These are phyloP conservation scores for Serendipita sp. DNA, from an alignment of 768 basidiomycete genomes.

Conservation along the genomic window DNA sequence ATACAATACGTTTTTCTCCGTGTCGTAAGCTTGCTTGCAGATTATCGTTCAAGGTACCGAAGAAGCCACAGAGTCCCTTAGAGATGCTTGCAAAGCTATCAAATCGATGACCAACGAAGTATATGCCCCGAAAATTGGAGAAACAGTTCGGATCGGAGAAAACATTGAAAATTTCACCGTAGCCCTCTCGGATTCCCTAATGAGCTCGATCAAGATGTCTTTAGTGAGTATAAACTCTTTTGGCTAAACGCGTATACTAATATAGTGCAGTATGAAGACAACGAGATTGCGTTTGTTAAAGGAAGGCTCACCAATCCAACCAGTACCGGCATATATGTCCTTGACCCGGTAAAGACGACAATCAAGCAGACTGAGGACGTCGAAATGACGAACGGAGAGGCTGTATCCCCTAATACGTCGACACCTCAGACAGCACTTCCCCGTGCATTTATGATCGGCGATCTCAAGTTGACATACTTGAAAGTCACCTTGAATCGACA, in stretches of 20 bases:
- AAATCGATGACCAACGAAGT: slow-evolving; percentile 89
- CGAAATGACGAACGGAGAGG: slow-evolving; percentile 4
- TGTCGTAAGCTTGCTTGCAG: slow-evolving; percentile 27
- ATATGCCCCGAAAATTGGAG: slow-evolving; percentile 58
- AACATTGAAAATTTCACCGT: slow-evolving; percentile 91
- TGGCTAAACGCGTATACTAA: slow-evolving; percentile 2
- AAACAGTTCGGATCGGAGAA: slow-evolving; percentile 82
- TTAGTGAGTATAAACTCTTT: slow-evolving; percentile 38
- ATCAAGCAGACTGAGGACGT: neutral
- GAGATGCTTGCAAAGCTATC: slow-evolving; percentile 68
- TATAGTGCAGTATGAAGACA: slow-evolving; percentile 74
- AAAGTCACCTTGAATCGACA: slow-evolving; percentile 63
- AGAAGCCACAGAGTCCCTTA: slow-evolving; percentile 51
- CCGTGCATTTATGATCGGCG: slow-evolving; percentile 92
- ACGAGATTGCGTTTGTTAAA: slow-evolving; percentile 84
- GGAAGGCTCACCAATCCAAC: slow-evolving; percentile 77
- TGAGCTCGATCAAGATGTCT: slow-evolving; percentile 70
- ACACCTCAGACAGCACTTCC: slow-evolving; percentile 33
- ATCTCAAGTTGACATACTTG: slow-evolving; percentile 79
- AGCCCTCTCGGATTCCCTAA: slow-evolving; percentile 77
- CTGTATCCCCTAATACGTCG: slow-evolving; percentile 15
- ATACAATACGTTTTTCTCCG: neutral
- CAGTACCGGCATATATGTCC: slow-evolving; percentile 74
- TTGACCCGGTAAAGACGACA: slow-evolving; percentile 43
- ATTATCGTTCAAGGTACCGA: slow-evolving; percentile 73